Evolutionary conservation across 192 early-diverging fungal genomes (phyloP), one percentile per base, ranked within the genome.

Genomic region (Entomortierella chlamydospora): DNA sequence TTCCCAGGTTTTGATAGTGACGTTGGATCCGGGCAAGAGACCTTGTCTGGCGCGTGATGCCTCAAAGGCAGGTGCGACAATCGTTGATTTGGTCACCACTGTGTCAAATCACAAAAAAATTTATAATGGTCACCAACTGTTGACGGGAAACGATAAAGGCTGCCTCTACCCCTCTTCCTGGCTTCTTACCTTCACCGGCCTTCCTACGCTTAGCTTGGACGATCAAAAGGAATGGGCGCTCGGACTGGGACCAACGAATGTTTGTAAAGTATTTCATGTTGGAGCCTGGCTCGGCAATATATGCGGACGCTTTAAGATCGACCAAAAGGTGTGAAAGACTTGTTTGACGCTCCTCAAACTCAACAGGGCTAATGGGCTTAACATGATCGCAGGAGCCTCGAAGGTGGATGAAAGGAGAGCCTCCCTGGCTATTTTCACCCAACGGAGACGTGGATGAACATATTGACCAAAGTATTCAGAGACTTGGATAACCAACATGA

Each of bases 181-280:
- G 0, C 10, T 11, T 23, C 2, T 56, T 69, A 70, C 68, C 62
- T 66, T 61, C 33, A n/a, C 61, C 52, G 20, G 56, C 54, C 50
- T 79, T 66, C 23, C 66, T 57, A 13, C 57, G 61, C 56, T 60
- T 70, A 12, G 76, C 68, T 13, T 79, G 76, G 10, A 85, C 57
- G 15, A 87, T 43, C 5, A 83, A 64, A 5, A 87, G 47, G 63
- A 87, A 87, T 2, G 86, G 82, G 30, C 86, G 72, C 45, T 87
- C 86, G 47, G 79, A 83, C 28, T 76, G 68, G 6, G 74, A 65
- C 86, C 86, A 87, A 4, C 61, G 61, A 66, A 87, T 73, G 64
- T 81, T 82, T 23, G 84, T 67, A 52, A 83, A 87, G 54, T 85
- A 87, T 12, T 64, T 68, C 86, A 87, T 83, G n/a, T 76, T 73